Evolutionary conservation across 495 filamentous ascomycete genomes (phyloP).

Genomic region (Penicillium egyptiacum): DNA sequence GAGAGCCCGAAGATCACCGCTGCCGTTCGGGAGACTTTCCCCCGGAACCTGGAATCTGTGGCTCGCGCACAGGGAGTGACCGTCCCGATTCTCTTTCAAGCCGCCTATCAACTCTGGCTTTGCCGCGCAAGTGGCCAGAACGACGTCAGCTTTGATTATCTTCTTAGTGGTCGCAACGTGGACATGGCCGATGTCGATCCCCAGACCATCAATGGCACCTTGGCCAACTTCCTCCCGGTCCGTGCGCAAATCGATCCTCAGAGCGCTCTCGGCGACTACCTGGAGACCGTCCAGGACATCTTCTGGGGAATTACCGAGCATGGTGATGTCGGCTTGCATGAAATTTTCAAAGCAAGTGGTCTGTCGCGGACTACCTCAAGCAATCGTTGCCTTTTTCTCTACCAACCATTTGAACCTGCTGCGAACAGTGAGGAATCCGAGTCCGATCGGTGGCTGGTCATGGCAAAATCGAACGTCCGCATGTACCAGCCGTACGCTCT

Average conservation of each 20-base stretch:
- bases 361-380: neutral
- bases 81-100: slow-evolving; percentile 23
- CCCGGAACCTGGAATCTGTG: slow-evolving; percentile 9
- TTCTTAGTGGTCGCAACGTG: slow-evolving; percentile 25
- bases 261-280: slow-evolving; percentile 4
- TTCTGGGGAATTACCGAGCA: slow-evolving; percentile 27
- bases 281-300: slow-evolving; percentile 12
- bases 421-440: slow-evolving; percentile 4
- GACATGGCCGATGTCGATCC: slow-evolving; percentile 22
- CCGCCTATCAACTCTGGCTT: slow-evolving; percentile 19
- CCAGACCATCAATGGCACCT: slow-evolving; percentile 26
- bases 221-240: slow-evolving; percentile 26
- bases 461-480: slow-evolving; percentile 18
- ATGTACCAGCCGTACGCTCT: slow-evolving; percentile 21
- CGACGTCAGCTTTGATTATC: slow-evolving; percentile 25
- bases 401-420: slow-evolving; percentile 24
- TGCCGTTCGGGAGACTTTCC: neutral
- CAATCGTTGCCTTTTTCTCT: slow-evolving; percentile 19
- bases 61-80: slow-evolving; percentile 11
- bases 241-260: slow-evolving; percentile 12
- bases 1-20: neutral
- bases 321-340: slow-evolving; percentile 14
- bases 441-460: slow-evolving; percentile 18
- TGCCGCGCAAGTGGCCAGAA: neutral
- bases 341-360: slow-evolving; percentile 15